Evolutionary conservation across 2,329 filamentous ascomycete species (phyloP).

Genomic region (Gyromitra esculenta): DNA sequence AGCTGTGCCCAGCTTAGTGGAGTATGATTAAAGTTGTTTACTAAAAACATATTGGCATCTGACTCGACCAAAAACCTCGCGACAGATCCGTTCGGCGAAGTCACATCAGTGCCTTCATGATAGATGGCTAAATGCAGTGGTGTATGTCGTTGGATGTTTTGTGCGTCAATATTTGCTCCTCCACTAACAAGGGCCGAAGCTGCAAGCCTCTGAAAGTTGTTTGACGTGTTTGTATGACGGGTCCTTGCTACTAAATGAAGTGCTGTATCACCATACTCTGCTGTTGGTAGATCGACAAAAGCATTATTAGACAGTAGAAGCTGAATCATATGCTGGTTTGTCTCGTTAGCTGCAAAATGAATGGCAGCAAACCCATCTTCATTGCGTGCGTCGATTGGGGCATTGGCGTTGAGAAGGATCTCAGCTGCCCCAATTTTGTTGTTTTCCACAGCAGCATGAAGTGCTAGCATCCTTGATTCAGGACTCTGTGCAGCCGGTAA

Average conservation of each 20-base stretch:
- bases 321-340: neutral
- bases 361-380: neutral
- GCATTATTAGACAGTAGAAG: neutral
- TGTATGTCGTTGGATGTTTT: neutral
- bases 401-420: neutral
- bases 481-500: neutral
- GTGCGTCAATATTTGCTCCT: neutral
- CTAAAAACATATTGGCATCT: neutral
- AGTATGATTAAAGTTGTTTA: neutral
- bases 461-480: neutral
- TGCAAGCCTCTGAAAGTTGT: neutral
- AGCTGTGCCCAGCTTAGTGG: neutral
- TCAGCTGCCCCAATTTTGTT: neutral
- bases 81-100: neutral
- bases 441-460: conserved; percentile 9
- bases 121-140: conserved; percentile 4
- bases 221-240: neutral
- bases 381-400: neutral
- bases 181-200: neutral
- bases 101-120: neutral
- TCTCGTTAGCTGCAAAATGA: neutral
- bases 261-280: neutral
- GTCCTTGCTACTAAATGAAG: conserved; percentile 5
- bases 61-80: neutral
- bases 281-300: neutral